These are phyloP conservation scores for Madurella mycetomatis DNA, from an alignment of 2,329 filamentous ascomycete species.

Conservation along the genomic window DNA sequence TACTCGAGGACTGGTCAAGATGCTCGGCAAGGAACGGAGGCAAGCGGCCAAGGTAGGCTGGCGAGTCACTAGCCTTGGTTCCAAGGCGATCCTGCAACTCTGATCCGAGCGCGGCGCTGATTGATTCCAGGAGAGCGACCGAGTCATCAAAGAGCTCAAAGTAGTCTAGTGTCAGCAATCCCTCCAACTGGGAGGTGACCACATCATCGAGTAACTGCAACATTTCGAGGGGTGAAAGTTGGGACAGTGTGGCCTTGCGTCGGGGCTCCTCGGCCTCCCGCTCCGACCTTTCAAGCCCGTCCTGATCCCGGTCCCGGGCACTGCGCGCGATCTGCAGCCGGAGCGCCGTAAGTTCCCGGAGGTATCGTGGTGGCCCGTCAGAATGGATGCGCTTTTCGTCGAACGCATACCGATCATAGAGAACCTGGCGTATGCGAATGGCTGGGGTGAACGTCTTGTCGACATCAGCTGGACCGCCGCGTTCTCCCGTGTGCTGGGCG, in stretches of 20 bases:
- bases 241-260: slow-evolving; percentile 11
- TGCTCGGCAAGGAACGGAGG: neutral
- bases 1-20: neutral
- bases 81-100: slow-evolving; percentile 1
- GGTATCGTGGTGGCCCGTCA: slow-evolving; percentile 7
- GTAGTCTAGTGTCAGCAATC: slow-evolving; percentile 25
- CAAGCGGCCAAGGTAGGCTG: neutral
- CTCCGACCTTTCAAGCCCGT: neutral
- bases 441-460: slow-evolving; percentile 1
- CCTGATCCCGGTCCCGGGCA: neutral
- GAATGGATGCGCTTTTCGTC: slow-evolving; percentile 3
- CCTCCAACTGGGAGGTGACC: slow-evolving; percentile 21
- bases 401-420: slow-evolving; percentile 12
- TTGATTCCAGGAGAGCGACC: slow-evolving; percentile 13
- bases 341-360: slow-evolving; percentile 6
- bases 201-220: slow-evolving; percentile 24
- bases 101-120: slow-evolving; percentile 6
- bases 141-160: slow-evolving; percentile 24
- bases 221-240: slow-evolving; percentile 24
- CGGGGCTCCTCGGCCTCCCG: neutral
- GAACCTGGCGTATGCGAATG: slow-evolving; percentile 7
- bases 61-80: neutral
- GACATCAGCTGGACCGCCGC: neutral
- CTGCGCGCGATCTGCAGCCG: neutral
- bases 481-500: neutral